These are phyloP conservation scores for Cladosporium sp. DNA, from an alignment of 2,329 filamentous ascomycete species.

Conservation along the genomic window DNA sequence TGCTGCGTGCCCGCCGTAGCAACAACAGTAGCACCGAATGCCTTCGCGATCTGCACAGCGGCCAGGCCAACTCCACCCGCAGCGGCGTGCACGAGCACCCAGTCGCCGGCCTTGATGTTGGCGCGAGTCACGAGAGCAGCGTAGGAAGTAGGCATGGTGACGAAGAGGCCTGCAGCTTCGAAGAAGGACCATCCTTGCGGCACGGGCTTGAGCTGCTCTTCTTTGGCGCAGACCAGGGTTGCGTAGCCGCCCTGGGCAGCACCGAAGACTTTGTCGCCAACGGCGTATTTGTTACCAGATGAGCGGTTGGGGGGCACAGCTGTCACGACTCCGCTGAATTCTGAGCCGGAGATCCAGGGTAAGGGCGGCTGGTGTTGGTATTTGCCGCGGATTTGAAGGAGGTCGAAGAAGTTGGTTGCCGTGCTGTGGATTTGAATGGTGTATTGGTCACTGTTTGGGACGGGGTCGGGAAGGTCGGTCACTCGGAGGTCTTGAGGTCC, in stretches of 20 bases:
- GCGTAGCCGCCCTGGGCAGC: conserved; percentile 82
- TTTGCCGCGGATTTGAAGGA: conserved; percentile 90
- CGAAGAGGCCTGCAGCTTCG: conserved; percentile 82
- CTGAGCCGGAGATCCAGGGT: conserved; percentile 80
- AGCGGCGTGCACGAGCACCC: conserved; percentile 85
- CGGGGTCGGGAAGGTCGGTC: conserved; percentile 67
- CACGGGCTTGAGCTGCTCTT: conserved; percentile 65
- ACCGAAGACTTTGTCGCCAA: conserved; percentile 81
- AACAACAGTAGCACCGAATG: conserved; percentile 84
- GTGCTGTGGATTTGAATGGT: conserved; percentile 80
- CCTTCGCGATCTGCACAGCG: conserved; percentile 91
- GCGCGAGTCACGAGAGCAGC: conserved; percentile 75
- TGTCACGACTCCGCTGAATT: conserved; percentile 78
- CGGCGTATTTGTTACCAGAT: conserved; percentile 53
- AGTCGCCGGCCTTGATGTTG: conserved; percentile 70
- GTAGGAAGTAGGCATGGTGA: conserved; percentile 88
- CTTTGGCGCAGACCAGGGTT: conserved; percentile 63
- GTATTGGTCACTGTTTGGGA: conserved; percentile 69
- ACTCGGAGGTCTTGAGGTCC: conserved; percentile 75
- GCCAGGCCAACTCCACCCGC: conserved; percentile 88
- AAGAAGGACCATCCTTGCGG: conserved; percentile 77
- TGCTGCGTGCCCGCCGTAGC: conserved; percentile 78
- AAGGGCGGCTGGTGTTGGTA: conserved; percentile 89
- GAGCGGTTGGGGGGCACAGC: conserved; percentile 52
- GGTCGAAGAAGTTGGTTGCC: conserved; percentile 95